Base-by-base conservation (phyloP, 345 rosid genomes). In the Angophora floribunda region DNA sequence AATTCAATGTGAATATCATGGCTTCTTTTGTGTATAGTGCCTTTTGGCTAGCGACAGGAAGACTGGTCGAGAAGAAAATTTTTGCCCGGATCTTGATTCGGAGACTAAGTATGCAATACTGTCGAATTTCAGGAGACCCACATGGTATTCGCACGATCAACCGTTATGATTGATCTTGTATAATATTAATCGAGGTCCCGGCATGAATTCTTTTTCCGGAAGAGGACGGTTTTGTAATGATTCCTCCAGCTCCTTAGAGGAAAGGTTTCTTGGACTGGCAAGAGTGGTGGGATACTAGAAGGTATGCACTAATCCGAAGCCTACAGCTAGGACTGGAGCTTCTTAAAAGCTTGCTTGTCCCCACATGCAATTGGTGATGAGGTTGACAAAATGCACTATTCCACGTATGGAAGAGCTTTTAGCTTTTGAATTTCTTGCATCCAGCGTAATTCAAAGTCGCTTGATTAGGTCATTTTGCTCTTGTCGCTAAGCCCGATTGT, bases 121-220 rank as follows among this genome's bases (percentile, higher is more conserved):
- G 13, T 24, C 5, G n/a, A 24, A 24, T 57, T 19, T 2, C 7
- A 17, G 9, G 14, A 36, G 6, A 36, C 19, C 1, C 49, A 1
- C 5, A 21, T 9, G 4, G 4, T 12, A 19, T 36, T 41, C 10
- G 3, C 0, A 1, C 11, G 13, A 16, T 70, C 4, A 7, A 9
- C 4, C 2, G 2, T 70, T 4, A 4, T 4, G 6, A 55, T 55
- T 55, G 3, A 1, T 61, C 14, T 36, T 36, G 41, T 36, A 36
- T 36, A 36, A 36, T 36, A 36, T 26, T 6, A 28, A 61, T 61
- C 2, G 1, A 14, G n/a, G 67, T 61, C 28, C 4, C 0, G 0
- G 13, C 7, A 1, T 61, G 32, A 61, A 26, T 26, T 14, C 26
- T 61, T 61, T 61, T 61, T n/a, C 15, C 0, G 7, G 2, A 36